Evolutionary conservation across 441 rosid genomes (phyloP), one percentile per base, ranked within the genome.

Genomic region (Jatropha podagrica): DNA sequence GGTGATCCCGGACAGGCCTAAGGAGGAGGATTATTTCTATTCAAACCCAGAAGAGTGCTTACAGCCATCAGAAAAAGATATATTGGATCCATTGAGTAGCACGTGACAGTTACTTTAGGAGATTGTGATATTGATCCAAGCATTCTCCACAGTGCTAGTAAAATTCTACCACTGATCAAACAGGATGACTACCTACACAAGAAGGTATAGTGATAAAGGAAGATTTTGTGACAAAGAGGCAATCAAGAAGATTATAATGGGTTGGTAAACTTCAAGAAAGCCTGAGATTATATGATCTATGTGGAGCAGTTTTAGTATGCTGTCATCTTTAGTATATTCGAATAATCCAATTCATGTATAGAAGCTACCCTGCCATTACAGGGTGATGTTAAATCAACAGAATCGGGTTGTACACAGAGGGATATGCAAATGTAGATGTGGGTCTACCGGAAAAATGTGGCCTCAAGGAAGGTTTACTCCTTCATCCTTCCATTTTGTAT

Each of bases 41-140:
- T 88, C 98, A 51, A 94, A 94, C 74, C 97, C 98, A 5, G 89
- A 92, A 69, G 98, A 94, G 78, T 94, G 98, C 77, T 85, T 92
- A 80, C 86, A 87, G 49, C 38, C 72, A 18, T 75, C 87, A 48
- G 84, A 85, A 37, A 87, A 74, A 37, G 88, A 74, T 65, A 58
- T 48, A 8, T 63, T 32, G 69, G 46, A 81, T 76, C 78, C 74
- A 7, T 67, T 77, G 69, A 87, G 84, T 48, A 81, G 82, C 73
- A 77, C 74, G 3, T 82, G 81, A 82, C 78, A 38, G 42, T 37
- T 68, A 55, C 58, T 26, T 71, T 17, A 11, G 44, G 79, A 48
- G 65, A 63, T 72, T 68, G 46, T 74, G 74, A 59, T 66, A 3
- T 55, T 75, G 52, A 40, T 69, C 75, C 14, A 64, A 56, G 73